Evolutionary conservation across 176 grass and related monocot species (phyloP).

Genomic region (Musa troglodytarum): DNA sequence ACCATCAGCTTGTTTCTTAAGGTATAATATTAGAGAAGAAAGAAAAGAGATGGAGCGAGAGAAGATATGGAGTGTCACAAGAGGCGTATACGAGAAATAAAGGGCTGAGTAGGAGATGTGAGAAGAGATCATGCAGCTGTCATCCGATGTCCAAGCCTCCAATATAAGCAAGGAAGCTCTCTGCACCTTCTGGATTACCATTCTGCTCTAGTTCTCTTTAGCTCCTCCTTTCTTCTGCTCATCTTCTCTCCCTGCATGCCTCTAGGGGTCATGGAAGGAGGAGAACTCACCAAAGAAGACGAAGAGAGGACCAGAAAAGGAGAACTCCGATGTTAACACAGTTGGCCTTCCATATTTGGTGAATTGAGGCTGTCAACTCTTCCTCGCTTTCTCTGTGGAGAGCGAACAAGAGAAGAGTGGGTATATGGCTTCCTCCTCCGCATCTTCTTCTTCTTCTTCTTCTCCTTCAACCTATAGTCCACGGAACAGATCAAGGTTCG

Average conservation of each 20-base stretch:
- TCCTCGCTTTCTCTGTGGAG: not conserved
- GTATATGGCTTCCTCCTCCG: not conserved
- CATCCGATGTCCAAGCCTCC: slow-evolving; percentile 47
- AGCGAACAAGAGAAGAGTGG: no score
- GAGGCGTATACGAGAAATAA: not conserved
- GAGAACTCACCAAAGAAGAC: slow-evolving; percentile 24
- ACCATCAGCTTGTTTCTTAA: no score
- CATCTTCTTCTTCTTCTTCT: slow-evolving; percentile 15
- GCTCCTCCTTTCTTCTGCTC: slow-evolving; percentile 39
- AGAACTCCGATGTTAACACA: slow-evolving; percentile 12
- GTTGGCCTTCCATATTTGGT: not conserved
- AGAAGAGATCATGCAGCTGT: slow-evolving; percentile 38
- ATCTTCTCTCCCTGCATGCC: slow-evolving; percentile 10
- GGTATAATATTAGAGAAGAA: no score
- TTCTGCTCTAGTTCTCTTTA: not conserved
- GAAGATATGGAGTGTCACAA: not conserved
- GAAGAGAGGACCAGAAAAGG: slow-evolving; percentile 19
- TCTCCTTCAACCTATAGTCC: slow-evolving; percentile 11
- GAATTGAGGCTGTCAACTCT: not conserved
- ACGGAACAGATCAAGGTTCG: slow-evolving; percentile 57
- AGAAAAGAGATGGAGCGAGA: not conserved
- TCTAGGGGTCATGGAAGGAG: slow-evolving; percentile 13
- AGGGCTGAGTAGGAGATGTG: not conserved
- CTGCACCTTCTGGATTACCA: slow-evolving; percentile 5
- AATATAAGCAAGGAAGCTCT: slow-evolving; percentile 14